Evolutionary conservation across 2,329 filamentous ascomycete species (phyloP).

Genomic region (Nectriaceae sp.): DNA sequence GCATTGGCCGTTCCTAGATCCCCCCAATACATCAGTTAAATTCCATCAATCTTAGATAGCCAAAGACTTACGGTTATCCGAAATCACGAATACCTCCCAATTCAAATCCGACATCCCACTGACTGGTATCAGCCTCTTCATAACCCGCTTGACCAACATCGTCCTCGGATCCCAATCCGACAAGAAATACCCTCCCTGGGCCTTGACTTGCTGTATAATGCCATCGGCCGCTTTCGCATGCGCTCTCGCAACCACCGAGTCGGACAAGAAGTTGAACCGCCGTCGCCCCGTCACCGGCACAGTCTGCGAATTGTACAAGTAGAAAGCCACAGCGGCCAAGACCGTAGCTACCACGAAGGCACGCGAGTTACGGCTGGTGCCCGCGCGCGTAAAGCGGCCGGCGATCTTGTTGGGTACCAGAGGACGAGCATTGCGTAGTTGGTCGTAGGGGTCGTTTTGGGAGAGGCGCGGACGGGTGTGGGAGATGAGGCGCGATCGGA

Average conservation of each 20-base stretch:
- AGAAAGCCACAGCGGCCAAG: slow-evolving; percentile 56
- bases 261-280: slow-evolving; percentile 70
- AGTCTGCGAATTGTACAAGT: slow-evolving; percentile 68
- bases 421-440: slow-evolving; percentile 33
- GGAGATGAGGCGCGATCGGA: slow-evolving; percentile 23
- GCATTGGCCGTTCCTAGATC: slow-evolving; percentile 62
- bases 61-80: slow-evolving; percentile 53
- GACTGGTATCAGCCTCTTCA: slow-evolving; percentile 67
- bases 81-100: slow-evolving; percentile 77
- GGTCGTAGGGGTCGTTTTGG: slow-evolving; percentile 24
- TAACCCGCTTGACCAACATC: slow-evolving; percentile 61
- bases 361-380: slow-evolving; percentile 32
- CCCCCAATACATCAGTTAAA: slow-evolving; percentile 3
- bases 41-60: background rate
- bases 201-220: slow-evolving; percentile 55
- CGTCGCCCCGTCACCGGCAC: slow-evolving; percentile 72
- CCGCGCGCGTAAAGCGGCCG: slow-evolving; percentile 27
- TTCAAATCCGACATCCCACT: slow-evolving; percentile 58
- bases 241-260: slow-evolving; percentile 53
- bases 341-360: slow-evolving; percentile 43
- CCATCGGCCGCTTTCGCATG: slow-evolving; percentile 27
- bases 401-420: slow-evolving; percentile 32
- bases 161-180: slow-evolving; percentile 59
- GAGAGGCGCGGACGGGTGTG: slow-evolving; percentile 16
- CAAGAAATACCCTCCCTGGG: slow-evolving; percentile 57